Conservation (phyloP, 352 stramenopile species). For the Pythium oligandrum region DNA sequence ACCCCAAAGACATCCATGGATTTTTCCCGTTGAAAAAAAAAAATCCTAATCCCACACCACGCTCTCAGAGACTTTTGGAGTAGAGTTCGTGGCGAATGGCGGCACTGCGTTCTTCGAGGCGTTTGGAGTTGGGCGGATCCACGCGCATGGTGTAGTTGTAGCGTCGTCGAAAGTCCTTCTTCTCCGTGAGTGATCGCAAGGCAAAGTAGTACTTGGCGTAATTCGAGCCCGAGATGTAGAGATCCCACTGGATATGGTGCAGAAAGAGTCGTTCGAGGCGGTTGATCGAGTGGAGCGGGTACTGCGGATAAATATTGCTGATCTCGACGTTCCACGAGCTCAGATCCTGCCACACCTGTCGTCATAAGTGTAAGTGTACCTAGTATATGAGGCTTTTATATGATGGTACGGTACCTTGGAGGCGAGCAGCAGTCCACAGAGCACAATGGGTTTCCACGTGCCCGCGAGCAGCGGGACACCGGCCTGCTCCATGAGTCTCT, state of each 20-base stretch:
- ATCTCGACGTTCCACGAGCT: slow-evolving; percentile 98
- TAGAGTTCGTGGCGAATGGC: slow-evolving; percentile 81
- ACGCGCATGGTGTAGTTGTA: slow-evolving; percentile 90
- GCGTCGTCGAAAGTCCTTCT: slow-evolving; percentile 85
- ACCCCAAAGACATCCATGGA: too few relatives aligned
- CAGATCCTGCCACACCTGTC: slow-evolving; percentile 96
- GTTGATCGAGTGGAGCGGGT: slow-evolving; percentile 97
- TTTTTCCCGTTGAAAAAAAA: too few relatives aligned
- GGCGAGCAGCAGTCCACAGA: slow-evolving; percentile 95
- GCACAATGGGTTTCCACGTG: slow-evolving; percentile 97
- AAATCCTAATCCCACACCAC: too few relatives aligned
- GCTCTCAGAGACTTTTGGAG: slow-evolving; percentile 66
- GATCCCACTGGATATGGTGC: slow-evolving; percentile 97
- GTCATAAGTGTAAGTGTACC: too few relatives aligned
- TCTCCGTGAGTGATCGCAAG: slow-evolving; percentile 89
- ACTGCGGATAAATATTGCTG: slow-evolving; percentile 97
- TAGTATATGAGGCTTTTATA: too few relatives aligned
- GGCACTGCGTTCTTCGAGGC: slow-evolving; percentile 79
- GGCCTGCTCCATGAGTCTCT: slow-evolving; percentile 97
- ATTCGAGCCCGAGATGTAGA: slow-evolving; percentile 94
- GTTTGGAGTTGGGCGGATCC: slow-evolving; percentile 81
- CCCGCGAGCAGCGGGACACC: slow-evolving; percentile 93
- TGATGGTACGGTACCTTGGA: slow-evolving; percentile 84
- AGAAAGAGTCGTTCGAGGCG: slow-evolving; percentile 95
- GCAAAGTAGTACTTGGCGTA: slow-evolving; percentile 99